Percentiles rank a stretch among this genome's conserved stretches.
Evolutionary conservation across 305 asterid genomes (phyloP).

Genomic region (Rubia peregrina): DNA sequence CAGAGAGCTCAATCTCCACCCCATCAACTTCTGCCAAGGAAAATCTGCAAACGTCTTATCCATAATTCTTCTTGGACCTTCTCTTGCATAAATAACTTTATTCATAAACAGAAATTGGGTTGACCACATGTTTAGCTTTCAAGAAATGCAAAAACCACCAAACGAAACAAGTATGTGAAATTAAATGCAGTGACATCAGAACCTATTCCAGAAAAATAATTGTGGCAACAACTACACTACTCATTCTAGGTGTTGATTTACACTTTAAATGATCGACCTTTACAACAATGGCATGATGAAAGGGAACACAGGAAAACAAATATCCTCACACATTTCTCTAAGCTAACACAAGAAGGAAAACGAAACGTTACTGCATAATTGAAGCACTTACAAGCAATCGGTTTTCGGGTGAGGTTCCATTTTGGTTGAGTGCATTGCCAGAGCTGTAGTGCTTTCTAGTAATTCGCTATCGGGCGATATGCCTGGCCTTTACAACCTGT

Average conservation of each 20-base stretch:
- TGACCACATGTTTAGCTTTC: constrained; percentile 18
- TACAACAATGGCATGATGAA: neutral
- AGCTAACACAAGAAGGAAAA: no score
- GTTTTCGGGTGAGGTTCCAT: constrained; percentile 54
- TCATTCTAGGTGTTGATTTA: neutral
- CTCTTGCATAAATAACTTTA: constrained; percentile 95
- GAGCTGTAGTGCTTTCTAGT: constrained; percentile 46
- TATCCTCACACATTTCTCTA: no score
- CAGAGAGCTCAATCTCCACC: constrained; percentile 81
- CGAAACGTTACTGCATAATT: no score
- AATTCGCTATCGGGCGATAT: constrained; percentile 54
- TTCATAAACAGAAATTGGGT: constrained; percentile 83
- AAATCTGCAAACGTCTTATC: constrained; percentile 85
- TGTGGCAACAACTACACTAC: neutral
- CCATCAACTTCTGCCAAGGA: constrained; percentile 99
- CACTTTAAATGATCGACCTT: neutral
- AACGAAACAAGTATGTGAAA: neutral
- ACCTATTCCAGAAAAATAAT: neutral
- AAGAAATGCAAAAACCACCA: neutral
- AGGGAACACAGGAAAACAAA: no score
- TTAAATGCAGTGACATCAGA: neutral
- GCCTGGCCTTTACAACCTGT: constrained; percentile 37
- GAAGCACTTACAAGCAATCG: no score
- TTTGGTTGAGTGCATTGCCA: constrained; percentile 41
- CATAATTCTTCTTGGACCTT: constrained; percentile 92